Evolutionary conservation across 2,329 filamentous ascomycete genomes (phyloP).

Genomic region (Aureobasidium sp.): DNA sequence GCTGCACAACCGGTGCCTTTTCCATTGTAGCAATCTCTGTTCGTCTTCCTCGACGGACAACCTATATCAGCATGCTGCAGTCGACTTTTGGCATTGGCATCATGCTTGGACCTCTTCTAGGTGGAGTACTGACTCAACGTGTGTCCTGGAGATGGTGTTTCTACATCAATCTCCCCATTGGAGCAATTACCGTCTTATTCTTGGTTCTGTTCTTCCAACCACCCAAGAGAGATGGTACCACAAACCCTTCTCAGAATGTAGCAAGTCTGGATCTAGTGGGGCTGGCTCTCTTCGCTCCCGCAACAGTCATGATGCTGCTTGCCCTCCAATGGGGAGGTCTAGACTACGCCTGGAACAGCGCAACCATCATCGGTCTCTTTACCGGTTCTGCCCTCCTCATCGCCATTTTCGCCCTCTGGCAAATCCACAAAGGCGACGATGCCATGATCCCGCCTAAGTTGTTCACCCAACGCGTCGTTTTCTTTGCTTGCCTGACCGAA

Average conservation of each 20-base stretch:
- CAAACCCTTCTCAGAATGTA: conserved; percentile 26
- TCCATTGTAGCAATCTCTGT: conserved; percentile 41
- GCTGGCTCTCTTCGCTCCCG: background rate
- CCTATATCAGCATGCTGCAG: conserved; percentile 33
- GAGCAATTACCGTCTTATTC: conserved; percentile 20
- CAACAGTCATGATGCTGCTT: conserved; percentile 35
- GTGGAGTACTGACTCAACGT: conserved; percentile 38
- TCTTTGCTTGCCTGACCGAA: conserved; percentile 4
- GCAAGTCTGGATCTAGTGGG: conserved; percentile 26
- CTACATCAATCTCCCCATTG: conserved; percentile 46
- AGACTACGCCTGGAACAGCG: conserved; percentile 31
- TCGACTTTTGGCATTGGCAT: conserved; percentile 33
- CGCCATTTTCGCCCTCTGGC: background rate
- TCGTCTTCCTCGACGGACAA: conserved; percentile 35
- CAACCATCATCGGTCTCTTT: conserved; percentile 41
- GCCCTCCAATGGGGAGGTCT: conserved; percentile 42
- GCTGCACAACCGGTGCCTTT: conserved; percentile 28
- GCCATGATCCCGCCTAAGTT: conserved; percentile 11
- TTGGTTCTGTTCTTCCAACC: conserved; percentile 9
- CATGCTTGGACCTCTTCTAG: conserved; percentile 39
- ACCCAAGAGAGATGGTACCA: conserved; percentile 15
- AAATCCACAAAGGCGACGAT: background rate
- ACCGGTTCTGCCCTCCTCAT: conserved; percentile 35
- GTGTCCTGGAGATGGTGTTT: conserved; percentile 37
- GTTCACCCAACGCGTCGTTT: background rate